Conservation (phyloP, 1,284 basidiomycete genomes). For the Takashimella tepidaria region DNA sequence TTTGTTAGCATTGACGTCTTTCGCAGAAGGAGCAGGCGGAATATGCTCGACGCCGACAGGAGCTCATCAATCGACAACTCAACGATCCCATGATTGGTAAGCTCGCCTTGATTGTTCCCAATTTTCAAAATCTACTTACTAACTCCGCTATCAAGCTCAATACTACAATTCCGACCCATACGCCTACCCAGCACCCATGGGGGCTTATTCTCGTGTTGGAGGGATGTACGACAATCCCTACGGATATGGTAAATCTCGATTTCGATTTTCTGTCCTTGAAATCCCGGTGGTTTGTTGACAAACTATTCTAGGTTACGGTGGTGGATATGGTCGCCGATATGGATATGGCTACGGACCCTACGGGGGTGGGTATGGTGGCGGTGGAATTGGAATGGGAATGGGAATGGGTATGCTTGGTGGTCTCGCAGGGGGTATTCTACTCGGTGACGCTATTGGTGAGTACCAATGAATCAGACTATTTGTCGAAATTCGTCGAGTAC, state of each 20-base stretch:
- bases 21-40: constrained; percentile 25
- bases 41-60: constrained; percentile 30
- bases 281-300: background rate
- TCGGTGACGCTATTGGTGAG: constrained; percentile 23
- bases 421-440: constrained; percentile 29
- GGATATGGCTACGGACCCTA: constrained; percentile 16
- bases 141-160: constrained; percentile 9
- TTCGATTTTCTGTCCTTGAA: background rate
- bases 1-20: too few relatives aligned
- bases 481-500: too few relatives aligned
- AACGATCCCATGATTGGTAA: constrained; percentile 29
- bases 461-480: background rate
- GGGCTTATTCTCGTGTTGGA: constrained; percentile 22
- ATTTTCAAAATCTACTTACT: too few relatives aligned
- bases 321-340: constrained; percentile 22
- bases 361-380: constrained; percentile 15
- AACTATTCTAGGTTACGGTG: constrained; percentile 15
- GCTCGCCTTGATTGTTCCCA: constrained; percentile 3
- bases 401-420: constrained; percentile 24
- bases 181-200: constrained; percentile 28
- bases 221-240: constrained; percentile 25
- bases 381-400: constrained; percentile 21
- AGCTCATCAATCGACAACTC: constrained; percentile 29
- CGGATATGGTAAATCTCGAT: constrained; percentile 25
- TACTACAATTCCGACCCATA: constrained; percentile 26